Base-by-base conservation (phyloP, 1,139 yeast genomes). In the Nadsonia starkeyi-henricii region DNA sequence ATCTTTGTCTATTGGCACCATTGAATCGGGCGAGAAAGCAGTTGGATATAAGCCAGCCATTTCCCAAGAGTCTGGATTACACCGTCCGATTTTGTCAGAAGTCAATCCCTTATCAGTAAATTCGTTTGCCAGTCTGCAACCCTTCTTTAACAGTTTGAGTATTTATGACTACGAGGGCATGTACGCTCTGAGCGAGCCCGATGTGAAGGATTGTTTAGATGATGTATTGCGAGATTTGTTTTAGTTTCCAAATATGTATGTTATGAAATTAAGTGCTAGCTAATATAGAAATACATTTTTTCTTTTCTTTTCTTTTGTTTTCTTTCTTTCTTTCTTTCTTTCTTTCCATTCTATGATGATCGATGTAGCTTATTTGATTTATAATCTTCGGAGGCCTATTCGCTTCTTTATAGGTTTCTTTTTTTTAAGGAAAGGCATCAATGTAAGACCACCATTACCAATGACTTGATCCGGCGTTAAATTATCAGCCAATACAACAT, bases 141-240 rank as follows among this genome's bases (percentile, higher is more conserved):
- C 75, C 12, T 88, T 85, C 59, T 82, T 84, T 59, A 83, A 81
- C 55, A 79, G 77, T 48, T 66, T 85, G 51, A 79, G 94, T 56
- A 75, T 83, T 52, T 72, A 75, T 43, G 81, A 79, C 54, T 88
- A 81, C 61, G 96, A 88, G 60, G 74, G 81, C 54, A 74, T 75
- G 20, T 88, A 81, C 59, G 73, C 79, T 8, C 65, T 85, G 58
- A 70, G 67, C 41, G 60, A 58, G 1, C 65, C 76, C 1, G 85
- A 85, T 58, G 45, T 60, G 28, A 66, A 61, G 0, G 67, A 69
- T 1, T 77, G 86, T 57, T 71, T 70, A 48, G 62, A 62, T 7
- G 93, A 84, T 60, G 57, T 81, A 0, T 62, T 74, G 43, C 58
- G 63, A 20, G 95, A 85, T 63, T 57, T 80, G 18, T 75, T 77